Base-by-base conservation (phyloP, 140 eudicot genomes). In the Flaveria floridana region DNA sequence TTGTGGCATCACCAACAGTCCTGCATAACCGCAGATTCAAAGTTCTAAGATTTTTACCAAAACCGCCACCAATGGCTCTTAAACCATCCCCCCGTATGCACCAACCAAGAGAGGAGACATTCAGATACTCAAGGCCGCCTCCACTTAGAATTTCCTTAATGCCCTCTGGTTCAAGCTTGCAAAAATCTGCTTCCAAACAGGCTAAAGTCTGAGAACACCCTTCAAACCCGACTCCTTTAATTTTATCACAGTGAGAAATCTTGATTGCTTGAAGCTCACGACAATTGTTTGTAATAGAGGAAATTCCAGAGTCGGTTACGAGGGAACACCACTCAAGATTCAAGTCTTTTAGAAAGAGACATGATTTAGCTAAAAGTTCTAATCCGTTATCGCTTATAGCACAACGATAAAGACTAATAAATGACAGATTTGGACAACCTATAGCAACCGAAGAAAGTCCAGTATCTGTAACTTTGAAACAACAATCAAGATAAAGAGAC, bases 41-140 rank as follows among this genome's bases (percentile, higher is more conserved):
- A 3, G 14, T 65, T 65, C 30, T 65, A 65, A 65, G 26, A 39
- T 65, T 65, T 41, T 65, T 65, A 39, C 71, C 71, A 65, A 65
- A 19, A 51, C 87, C 84, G 16, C 85, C 55, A 21, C 95, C 91
- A 62, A 88, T 81, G 7, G 89, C 72, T 12, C 70, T 75, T 26
- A 93, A 80, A 46, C 94, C 91, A 16, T 86, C 83, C 16, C 89
- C 98, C 57, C 53, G 78, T 14, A 81, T 61, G 42, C 65, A 80
- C 97, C 94, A 88, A 65, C 78, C 65, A 58, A 83, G 87, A 63
- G 73, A 80, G 13, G 96, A 88, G 13, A 93, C 65, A 20, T 85
- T 86, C 44, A 93, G 68, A 70, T 93, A 93, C 80, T 86, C 89
- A 10, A 90, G 91, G 10, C 96, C 97, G 11, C 96, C 96, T 61